Base-by-base conservation (phyloP, 106 monocot genomes). In the Allium sativum region DNA sequence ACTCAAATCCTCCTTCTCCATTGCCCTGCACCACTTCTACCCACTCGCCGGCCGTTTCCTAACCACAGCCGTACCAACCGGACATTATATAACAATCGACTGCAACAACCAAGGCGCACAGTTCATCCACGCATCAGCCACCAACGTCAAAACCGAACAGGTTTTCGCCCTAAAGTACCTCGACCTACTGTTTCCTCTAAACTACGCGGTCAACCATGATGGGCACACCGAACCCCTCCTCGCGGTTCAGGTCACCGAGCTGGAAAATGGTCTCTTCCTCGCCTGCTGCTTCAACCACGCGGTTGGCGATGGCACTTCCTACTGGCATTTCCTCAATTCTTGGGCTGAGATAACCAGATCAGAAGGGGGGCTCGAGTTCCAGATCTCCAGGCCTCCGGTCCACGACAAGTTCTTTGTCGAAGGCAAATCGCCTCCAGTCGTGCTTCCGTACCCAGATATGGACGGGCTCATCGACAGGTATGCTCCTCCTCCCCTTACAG, bases 1-100 rank as follows among this genome's bases (percentile, higher is more conserved):
- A 44, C 82, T 93, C 44, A 74, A 77, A 45, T 45, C 68, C 45
- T 75, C 93, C 22, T 78, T 93, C 8, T 68, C 84, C 52, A 12
- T 46, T 22, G 68, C 80, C 1, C 89, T 93, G 59, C 44, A 17
- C 59, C 69, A 76, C 73, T 93, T 89, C 76, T 83, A 80, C 46
- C 89, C 89, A 64, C 72, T 93, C 40, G 88, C 93, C 47, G 93
- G 93, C 44, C 89, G 85, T 16, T 40, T 93, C 16, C 61, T 19
- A 1, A 70, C 76, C 18, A 65, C 76, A 41, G 21, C 59, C 0
- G 62, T 48, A 13, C 18, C 7, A 17, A 72, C 66, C 20, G 17
- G 70, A 19, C 53, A 55, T 13, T 18, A 42, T 13, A 44, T 45
- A 0, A 53, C 58, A 10, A 64, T 64, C 10, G 64, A 64, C 21